Evolutionary conservation across 768 basidiomycete species (phyloP).

Genomic region (Coprinopsis sp.): DNA sequence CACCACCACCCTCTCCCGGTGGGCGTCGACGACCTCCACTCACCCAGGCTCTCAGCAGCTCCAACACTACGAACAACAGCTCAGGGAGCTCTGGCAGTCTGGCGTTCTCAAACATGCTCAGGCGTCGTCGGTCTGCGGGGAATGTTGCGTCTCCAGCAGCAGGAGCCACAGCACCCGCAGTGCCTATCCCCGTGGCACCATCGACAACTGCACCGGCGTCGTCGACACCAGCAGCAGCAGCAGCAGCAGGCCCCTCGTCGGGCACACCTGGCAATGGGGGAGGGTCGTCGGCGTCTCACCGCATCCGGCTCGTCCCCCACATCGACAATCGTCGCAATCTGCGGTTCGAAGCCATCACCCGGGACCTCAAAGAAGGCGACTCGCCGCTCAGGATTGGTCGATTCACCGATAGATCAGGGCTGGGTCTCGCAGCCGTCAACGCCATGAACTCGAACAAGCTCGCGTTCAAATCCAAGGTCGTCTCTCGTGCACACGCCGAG

Average conservation of each 20-base stretch:
- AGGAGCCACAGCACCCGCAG: conserved; percentile 18
- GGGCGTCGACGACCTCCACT: conserved; percentile 28
- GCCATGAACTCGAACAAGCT: conserved; percentile 76
- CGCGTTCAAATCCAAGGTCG: conserved; percentile 94
- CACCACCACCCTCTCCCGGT: conserved; percentile 31
- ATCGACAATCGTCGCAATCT: conserved; percentile 87
- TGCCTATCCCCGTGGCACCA: conserved; percentile 17
- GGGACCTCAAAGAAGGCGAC: conserved; percentile 73
- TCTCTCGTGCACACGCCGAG: conserved; percentile 91
- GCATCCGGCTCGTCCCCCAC: conserved; percentile 93
- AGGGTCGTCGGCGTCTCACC: conserved; percentile 35
- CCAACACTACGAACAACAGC: conserved; percentile 21
- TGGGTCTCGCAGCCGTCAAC: conserved; percentile 61
- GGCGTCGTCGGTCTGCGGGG: conserved; percentile 63
- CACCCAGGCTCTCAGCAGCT: conserved; percentile 25
- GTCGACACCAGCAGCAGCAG: background rate
- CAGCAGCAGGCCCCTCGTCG: background rate
- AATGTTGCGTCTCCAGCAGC: conserved; percentile 33
- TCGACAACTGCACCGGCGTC: conserved; percentile 23
- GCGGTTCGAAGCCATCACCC: conserved; percentile 86
- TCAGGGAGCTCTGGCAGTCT: conserved; percentile 26
- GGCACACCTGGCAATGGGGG: conserved; percentile 9
- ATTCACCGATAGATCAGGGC: conserved; percentile 83
- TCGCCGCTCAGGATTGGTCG: conserved; percentile 82
- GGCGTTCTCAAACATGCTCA: conserved; percentile 59